phyloP scores from a whole-genome alignment of 2,329 filamentous ascomycete species.

The Bertia moriformis region DNA sequence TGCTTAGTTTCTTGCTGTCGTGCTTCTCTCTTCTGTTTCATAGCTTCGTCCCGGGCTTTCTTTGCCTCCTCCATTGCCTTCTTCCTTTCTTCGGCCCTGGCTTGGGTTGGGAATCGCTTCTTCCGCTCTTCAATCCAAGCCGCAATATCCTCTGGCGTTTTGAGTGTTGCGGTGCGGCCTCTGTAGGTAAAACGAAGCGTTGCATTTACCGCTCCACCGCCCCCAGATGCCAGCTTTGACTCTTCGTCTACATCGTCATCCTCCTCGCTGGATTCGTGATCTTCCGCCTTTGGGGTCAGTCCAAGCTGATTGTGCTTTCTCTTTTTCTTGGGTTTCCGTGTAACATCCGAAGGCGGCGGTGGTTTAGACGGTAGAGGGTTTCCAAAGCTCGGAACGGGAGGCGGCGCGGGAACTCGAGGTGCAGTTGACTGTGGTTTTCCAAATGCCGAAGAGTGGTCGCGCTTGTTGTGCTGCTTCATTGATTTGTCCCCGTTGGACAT shows the following conservation, averaged over 20 bases:
- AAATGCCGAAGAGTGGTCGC: not conserved
- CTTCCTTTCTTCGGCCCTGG: slow-evolving; percentile 19
- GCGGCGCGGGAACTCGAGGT: slow-evolving; percentile 19
- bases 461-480: not conserved
- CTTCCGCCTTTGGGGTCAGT: slow-evolving; percentile 25
- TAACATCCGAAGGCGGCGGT: slow-evolving; percentile 15
- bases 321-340: slow-evolving; percentile 19
- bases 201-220: not conserved
- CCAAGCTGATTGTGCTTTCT: slow-evolving; percentile 27
- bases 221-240: not conserved
- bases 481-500: not conserved
- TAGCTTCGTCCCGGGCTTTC: slow-evolving; percentile 40
- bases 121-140: slow-evolving; percentile 45
- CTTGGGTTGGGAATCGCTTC: slow-evolving; percentile 38
- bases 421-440: slow-evolving; percentile 3
- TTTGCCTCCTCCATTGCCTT: slow-evolving; percentile 26
- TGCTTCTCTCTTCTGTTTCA: slow-evolving; percentile 20
- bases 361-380: slow-evolving; percentile 24
- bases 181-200: slow-evolving; percentile 28
- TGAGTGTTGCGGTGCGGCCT: slow-evolving; percentile 34
- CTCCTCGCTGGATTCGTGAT: slow-evolving; percentile 26
- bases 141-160: slow-evolving; percentile 35
- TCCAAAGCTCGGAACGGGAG: slow-evolving; percentile 25
- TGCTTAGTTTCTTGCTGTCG: slow-evolving; percentile 4
- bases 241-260: slow-evolving; percentile 13